Evolutionary conservation across 805 yeast genomes (phyloP), one percentile per base, ranked within the genome.

Genomic region (Yarrowia keelungensis): DNA sequence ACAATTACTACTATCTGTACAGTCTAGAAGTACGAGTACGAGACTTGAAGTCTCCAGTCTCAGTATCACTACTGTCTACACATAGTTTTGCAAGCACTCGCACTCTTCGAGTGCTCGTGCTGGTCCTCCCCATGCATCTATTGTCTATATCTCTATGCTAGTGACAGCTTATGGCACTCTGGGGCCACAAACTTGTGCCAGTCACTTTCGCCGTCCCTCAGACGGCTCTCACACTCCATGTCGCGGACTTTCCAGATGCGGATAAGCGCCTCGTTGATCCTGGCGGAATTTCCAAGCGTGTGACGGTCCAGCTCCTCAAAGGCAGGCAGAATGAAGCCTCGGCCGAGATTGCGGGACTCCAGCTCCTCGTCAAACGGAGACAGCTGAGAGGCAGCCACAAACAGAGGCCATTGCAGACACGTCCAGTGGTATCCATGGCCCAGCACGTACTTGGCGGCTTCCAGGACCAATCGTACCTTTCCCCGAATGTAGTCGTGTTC

Each of bases 351-450:
- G 38, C 62, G 47, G 10, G 62, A 56, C 62, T 56, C 62, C 38
- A 41, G 43, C 8, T 56, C 62, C 10, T 56, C 62, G 47, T 56
- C 62, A 3, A 56, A 56, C 15, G 62, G 62, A 15, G 62, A 56
- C 15, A 56, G 38, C 47, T 56, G 62, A 2, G 47, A 22, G 0
- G 38, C 62, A 0, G 47, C 3, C 47, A 56, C 62, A 56, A 56
- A 56, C 15, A 56, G 38, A 1, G 62, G 62, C 62, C 62, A 56
- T 5, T 56, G 62, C 9, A 56, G 46, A 26, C 47, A 56, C 39
- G 62, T 56, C 62, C 62, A 56, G 22, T 56, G 46, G 62, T 56
- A 56, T n/a, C 62, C 62, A n/a, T 56, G 62, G 22, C 39, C 38
- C 26, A 56, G 39, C 10, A 56, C 62, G 16, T 14, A 42, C 22